phyloP scores from a whole-genome alignment of 2,329 filamentous ascomycete species.

The Capronia americana region DNA sequence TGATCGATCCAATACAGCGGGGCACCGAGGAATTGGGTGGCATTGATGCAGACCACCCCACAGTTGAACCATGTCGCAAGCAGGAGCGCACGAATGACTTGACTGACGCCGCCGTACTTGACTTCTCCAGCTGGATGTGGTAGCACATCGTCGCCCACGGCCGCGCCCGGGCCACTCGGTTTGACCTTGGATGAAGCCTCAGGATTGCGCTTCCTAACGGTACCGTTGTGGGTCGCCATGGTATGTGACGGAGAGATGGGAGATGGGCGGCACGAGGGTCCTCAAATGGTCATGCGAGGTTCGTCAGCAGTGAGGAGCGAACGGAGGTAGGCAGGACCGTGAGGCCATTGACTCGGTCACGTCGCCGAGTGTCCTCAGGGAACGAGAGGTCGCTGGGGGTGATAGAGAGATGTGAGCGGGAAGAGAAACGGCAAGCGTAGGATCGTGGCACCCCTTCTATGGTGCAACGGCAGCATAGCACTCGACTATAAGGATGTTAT shows the following conservation, averaged over 20 bases:
- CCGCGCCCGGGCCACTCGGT: not conserved
- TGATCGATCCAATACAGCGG: constrained; percentile 67
- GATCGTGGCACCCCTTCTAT: not conserved
- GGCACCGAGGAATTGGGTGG: constrained; percentile 65
- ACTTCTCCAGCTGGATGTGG: constrained; percentile 41
- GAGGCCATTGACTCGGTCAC: constrained; percentile 19
- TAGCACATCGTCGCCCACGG: constrained; percentile 26
- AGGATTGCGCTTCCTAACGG: constrained; percentile 44
- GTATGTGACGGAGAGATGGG: constrained; percentile 1
- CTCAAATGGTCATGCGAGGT: not conserved
- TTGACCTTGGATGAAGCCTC: constrained; percentile 8
- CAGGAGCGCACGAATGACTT: constrained; percentile 53
- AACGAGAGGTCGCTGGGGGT: not conserved
- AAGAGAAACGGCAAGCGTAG: not conserved
- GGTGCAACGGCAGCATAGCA: constrained; percentile 5
- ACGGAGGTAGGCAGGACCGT: constrained; percentile 5
- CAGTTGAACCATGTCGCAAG: constrained; percentile 54
- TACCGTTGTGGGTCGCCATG: constrained; percentile 43
- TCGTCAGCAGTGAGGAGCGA: constrained; percentile 8
- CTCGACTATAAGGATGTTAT: not conserved
- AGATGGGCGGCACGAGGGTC: constrained; percentile 4
- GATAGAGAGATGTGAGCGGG: not conserved
- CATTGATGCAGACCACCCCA: constrained; percentile 53
- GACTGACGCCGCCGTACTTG: constrained; percentile 55
- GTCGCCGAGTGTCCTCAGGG: not conserved